phyloP scores from a whole-genome alignment of 129 eudicot genomes.

The Lonicera japonica region DNA sequence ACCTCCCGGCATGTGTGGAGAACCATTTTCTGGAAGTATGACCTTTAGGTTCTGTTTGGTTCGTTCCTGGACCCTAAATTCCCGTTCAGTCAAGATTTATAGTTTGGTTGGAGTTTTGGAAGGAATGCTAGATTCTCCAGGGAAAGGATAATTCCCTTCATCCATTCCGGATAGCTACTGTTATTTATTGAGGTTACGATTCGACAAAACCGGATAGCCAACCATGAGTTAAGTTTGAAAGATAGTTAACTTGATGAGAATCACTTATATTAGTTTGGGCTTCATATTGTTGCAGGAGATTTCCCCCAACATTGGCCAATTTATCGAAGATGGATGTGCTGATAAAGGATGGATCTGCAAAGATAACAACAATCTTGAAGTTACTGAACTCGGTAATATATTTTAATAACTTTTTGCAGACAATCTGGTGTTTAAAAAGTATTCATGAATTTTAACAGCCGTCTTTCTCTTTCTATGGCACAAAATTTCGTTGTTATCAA shows the following conservation, averaged over 20 bases:
- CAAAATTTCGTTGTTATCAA: neutral
- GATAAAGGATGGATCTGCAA: slow-evolving; percentile 74
- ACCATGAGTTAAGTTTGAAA: neutral
- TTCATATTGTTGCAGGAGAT: slow-evolving; percentile 51
- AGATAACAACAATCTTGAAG: slow-evolving; percentile 55
- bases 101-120: too few relatives aligned
- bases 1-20: too few relatives aligned
- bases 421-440: neutral
- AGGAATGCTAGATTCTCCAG: too few relatives aligned
- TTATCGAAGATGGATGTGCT: slow-evolving; percentile 66
- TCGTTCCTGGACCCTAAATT: too few relatives aligned
- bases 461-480: neutral
- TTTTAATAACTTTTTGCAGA: neutral
- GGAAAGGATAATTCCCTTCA: too few relatives aligned
- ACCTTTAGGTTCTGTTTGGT: too few relatives aligned
- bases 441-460: neutral
- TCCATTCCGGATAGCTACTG: too few relatives aligned
- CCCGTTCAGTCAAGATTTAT: too few relatives aligned
- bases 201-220: neutral
- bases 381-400: slow-evolving; percentile 55
- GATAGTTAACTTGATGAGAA: neutral
- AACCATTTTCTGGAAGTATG: too few relatives aligned
- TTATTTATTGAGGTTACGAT: neutral
- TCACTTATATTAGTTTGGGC: neutral
- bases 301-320: slow-evolving; percentile 56